Percentiles rank a stretch among this genome's conserved stretches.
Evolutionary conservation across 768 basidiomycete genomes (phyloP).

Genomic region (Suillus discolor): DNA sequence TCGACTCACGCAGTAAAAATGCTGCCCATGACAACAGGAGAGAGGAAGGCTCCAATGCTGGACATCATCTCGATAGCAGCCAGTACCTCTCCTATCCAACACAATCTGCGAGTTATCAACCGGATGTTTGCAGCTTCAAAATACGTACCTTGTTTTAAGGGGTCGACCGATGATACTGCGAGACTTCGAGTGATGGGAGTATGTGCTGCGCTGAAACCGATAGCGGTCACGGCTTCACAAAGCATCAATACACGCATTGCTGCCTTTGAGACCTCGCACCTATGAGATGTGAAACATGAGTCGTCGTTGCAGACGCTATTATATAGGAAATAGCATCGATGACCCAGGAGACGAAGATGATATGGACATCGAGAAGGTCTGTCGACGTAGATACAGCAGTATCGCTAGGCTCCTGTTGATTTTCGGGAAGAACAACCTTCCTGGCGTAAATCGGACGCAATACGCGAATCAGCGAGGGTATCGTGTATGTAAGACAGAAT

Average conservation of each 20-base stretch:
- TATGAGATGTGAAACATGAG: conserved; percentile 11
- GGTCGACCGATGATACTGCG: conserved; percentile 29
- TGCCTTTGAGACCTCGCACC: conserved; percentile 14
- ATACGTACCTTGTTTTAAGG: conserved; percentile 29
- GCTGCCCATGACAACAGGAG: conserved; percentile 34
- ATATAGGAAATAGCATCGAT: conserved; percentile 17
- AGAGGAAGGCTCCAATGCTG: conserved; percentile 22
- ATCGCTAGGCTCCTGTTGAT: neutral
- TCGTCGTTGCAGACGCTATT: conserved; percentile 16
- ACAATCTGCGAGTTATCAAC: neutral
- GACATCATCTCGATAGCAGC: conserved; percentile 31
- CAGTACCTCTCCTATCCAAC: conserved; percentile 26
- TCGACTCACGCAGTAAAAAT: conserved; percentile 23
- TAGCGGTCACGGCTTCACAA: conserved; percentile 18
- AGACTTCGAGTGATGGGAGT: conserved; percentile 27
- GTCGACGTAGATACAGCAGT: conserved; percentile 15
- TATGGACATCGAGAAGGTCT: conserved; percentile 33
- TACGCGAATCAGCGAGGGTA: conserved; percentile 26
- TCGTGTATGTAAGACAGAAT: conserved; percentile 20
- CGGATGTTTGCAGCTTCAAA: no score
- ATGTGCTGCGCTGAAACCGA: conserved; percentile 22
- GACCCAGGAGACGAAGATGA: conserved; percentile 25
- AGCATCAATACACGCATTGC: neutral
- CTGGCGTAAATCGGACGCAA: conserved; percentile 29
- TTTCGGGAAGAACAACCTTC: neutral